Evolutionary conservation across 73 alveolate genomes (phyloP).

Genomic region (Paramecium primaurelia): DNA sequence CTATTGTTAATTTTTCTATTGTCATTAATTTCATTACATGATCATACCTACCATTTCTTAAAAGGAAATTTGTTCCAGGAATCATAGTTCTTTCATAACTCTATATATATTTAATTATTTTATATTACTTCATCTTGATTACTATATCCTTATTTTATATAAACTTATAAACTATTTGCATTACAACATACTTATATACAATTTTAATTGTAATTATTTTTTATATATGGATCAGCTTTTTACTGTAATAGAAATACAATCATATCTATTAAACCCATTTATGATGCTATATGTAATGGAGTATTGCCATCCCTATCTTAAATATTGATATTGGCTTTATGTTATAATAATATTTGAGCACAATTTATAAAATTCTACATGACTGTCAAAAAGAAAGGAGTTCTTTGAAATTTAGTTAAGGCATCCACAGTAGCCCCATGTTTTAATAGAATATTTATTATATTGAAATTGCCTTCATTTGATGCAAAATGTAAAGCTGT

Average conservation of each 20-base stretch:
- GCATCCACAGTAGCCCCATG: constrained; percentile 77
- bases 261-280: constrained; percentile 71
- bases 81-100: constrained; percentile 70
- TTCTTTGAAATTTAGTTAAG: constrained; percentile 64
- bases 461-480: constrained; percentile 88
- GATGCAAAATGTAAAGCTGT: constrained; percentile 91
- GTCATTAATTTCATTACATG: constrained; percentile 52
- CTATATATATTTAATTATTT: too few relatives aligned
- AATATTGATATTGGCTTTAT: constrained; percentile 77
- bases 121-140: background rate
- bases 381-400: constrained; percentile 85
- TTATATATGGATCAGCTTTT: constrained; percentile 70
- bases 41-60: constrained; percentile 63
- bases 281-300: constrained; percentile 86
- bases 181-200: constrained; percentile 70
- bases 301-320: constrained; percentile 87
- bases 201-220: constrained; percentile 67
- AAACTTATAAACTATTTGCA: constrained; percentile 58
- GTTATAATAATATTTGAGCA: constrained; percentile 73
- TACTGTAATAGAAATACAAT: constrained; percentile 67
- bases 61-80: constrained; percentile 46
- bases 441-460: constrained; percentile 67
- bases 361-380: constrained; percentile 77
- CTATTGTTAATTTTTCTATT: background rate
- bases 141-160: constrained; percentile 52